phyloP scores from a whole-genome alignment of 1,284 basidiomycete genomes.

The Ganoderma sinense region DNA sequence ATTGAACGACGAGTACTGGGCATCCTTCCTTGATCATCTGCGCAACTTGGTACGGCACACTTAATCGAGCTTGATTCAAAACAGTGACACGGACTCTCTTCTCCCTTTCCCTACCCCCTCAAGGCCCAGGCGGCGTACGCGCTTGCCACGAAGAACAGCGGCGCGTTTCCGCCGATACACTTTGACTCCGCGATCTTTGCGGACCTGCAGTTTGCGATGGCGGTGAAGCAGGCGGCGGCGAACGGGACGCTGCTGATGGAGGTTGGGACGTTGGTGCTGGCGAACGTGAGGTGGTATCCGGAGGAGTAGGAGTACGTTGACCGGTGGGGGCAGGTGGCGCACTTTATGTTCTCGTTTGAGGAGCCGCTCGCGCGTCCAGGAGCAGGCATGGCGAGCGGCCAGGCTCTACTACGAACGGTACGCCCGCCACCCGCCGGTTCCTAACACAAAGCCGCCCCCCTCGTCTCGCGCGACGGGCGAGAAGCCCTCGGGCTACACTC shows the following conservation, averaged over 20 bases:
- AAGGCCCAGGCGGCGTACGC: conserved; percentile 69
- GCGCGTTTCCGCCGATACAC: conserved; percentile 44
- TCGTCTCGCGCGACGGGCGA: conserved; percentile 80
- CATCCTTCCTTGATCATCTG: conserved; percentile 58
- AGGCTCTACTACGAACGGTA: conserved; percentile 52
- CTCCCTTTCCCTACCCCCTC: conserved; percentile 9
- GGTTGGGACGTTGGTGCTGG: conserved; percentile 40
- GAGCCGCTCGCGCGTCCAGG: conserved; percentile 32
- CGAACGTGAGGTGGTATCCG: conserved; percentile 53
- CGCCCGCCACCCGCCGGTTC: conserved; percentile 48
- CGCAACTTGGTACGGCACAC: conserved; percentile 57
- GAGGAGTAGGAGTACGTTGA: conserved; percentile 54
- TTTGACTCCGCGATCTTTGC: conserved; percentile 65
- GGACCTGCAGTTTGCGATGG: conserved; percentile 59
- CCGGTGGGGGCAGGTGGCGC: conserved; percentile 39
- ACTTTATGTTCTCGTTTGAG: conserved; percentile 51
- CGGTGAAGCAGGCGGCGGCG: conserved; percentile 60
- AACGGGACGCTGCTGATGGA: conserved; percentile 45
- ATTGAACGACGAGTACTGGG: conserved; percentile 59
- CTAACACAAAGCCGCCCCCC: conserved; percentile 49
- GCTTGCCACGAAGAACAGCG: conserved; percentile 52
- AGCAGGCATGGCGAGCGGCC: conserved; percentile 43
- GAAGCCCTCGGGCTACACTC: conserved; percentile 70
- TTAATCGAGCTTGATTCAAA: conserved; percentile 42
- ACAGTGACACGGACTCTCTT: conserved; percentile 31